Percentiles rank a stretch among this genome's conserved stretches.
phyloP scores from a whole-genome alignment of 1,284 basidiomycete species.

The Tilletia horrida region DNA sequence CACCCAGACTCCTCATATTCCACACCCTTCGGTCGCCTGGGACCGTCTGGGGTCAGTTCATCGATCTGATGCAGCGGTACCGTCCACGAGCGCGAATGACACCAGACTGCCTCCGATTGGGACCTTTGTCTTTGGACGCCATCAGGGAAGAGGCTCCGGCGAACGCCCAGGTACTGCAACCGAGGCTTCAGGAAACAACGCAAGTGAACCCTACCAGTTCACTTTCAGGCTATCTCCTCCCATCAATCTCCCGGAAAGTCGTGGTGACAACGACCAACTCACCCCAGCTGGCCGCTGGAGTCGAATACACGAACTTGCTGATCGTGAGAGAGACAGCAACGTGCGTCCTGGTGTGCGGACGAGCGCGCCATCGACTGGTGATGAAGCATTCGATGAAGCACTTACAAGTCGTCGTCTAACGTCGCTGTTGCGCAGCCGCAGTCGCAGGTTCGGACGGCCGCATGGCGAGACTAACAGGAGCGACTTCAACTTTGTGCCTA shows the following conservation, averaged over 20 bases:
- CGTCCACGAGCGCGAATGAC: not conserved
- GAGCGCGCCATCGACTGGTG: not conserved
- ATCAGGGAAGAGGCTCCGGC: not conserved
- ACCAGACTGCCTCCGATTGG: not conserved
- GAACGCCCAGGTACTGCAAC: too few relatives aligned
- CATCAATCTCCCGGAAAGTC: not conserved
- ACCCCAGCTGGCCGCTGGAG: not conserved
- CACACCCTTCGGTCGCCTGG: too few relatives aligned
- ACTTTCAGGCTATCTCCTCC: not conserved
- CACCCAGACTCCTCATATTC: too few relatives aligned
- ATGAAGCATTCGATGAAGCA: not conserved
- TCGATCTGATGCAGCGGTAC: too few relatives aligned
- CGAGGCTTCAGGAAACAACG: too few relatives aligned
- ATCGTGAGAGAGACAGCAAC: not conserved
- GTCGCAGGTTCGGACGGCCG: not conserved
- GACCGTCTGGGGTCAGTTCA: too few relatives aligned
- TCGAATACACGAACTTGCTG: conserved; percentile 5
- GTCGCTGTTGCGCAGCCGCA: not conserved
- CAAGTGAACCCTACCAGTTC: not conserved
- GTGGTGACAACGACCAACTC: not conserved
- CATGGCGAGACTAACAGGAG: not conserved
- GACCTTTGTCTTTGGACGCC: not conserved
- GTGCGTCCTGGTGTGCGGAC: not conserved
- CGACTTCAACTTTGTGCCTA: conserved; percentile 10
- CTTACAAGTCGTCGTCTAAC: not conserved